Percentiles rank a stretch among this genome's conserved stretches.
Conservation (phyloP, 805 yeast species). For the Candida nemodendra region DNA sequence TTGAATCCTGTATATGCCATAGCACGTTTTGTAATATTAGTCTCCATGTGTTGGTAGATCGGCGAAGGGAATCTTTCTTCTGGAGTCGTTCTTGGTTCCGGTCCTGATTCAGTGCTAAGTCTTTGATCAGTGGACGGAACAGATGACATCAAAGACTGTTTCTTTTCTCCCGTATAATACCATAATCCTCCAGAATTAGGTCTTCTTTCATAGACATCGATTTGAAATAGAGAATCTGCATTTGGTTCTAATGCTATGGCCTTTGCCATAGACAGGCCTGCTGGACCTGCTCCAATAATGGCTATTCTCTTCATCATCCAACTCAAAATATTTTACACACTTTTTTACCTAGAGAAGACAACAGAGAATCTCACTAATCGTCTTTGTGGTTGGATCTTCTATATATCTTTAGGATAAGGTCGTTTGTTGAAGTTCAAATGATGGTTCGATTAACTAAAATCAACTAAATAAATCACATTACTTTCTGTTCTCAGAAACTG, state of each 20-base stretch:
- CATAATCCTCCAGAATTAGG: slow-evolving; percentile 34
- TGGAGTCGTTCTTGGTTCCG: slow-evolving; percentile 8
- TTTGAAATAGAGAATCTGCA: slow-evolving; percentile 18
- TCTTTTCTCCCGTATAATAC: slow-evolving; percentile 31
- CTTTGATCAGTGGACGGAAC: slow-evolving; percentile 25
- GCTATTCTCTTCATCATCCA: slow-evolving; percentile 27
- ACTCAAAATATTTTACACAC: too few species aligned
- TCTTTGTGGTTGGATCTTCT: too few species aligned
- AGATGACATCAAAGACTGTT: slow-evolving; percentile 21
- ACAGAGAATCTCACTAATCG: too few species aligned
- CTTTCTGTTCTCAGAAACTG: too few species aligned
- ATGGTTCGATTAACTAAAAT: too few species aligned
- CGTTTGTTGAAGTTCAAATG: too few species aligned
- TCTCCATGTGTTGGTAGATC: slow-evolving; percentile 35
- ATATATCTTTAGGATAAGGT: too few species aligned
- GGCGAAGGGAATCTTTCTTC: slow-evolving; percentile 29
- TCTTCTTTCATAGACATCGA: slow-evolving; percentile 34
- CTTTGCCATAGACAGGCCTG: slow-evolving; percentile 34
- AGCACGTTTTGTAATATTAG: slow-evolving; percentile 32
- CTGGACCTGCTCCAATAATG: slow-evolving; percentile 37
- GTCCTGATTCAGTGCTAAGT: slow-evolving; percentile 15
- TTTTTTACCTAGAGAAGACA: too few species aligned
- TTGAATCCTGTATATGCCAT: slow-evolving; percentile 33
- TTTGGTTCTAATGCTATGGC: slow-evolving; percentile 34
- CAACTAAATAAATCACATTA: too few species aligned